Evolutionary conservation across 257 asterid genomes (phyloP).

Genomic region (Cinchona pubescens): DNA sequence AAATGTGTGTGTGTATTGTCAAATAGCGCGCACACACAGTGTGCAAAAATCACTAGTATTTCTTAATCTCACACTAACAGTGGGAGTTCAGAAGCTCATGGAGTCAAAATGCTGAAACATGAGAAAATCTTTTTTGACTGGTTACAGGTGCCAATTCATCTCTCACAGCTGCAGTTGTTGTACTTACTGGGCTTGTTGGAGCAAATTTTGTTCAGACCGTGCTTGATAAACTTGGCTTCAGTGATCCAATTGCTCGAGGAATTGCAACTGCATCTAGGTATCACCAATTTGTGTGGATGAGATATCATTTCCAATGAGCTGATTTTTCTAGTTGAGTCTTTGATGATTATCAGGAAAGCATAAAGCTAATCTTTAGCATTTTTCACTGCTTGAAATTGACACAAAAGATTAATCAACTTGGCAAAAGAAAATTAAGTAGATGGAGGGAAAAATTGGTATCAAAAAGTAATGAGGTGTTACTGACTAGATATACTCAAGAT

Average conservation of each 20-base stretch:
- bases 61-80: neutral
- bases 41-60: too few species aligned
- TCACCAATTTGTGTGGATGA: neutral
- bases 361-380: neutral
- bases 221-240: constrained; percentile 78
- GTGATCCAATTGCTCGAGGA: constrained; percentile 96
- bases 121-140: neutral
- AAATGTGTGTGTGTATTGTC: too few species aligned
- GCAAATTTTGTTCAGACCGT: constrained; percentile 88
- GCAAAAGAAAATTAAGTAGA: neutral
- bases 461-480: too few species aligned
- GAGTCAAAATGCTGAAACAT: neutral
- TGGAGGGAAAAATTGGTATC: neutral
- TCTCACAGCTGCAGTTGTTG: constrained; percentile 96
- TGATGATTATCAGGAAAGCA: neutral
- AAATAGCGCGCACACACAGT: too few species aligned
- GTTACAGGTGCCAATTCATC: constrained; percentile 89
- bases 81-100: neutral
- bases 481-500: neutral
- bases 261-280: constrained; percentile 99
- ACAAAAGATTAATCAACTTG: neutral
- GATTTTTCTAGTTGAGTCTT: neutral
- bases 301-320: neutral
- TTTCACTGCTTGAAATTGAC: neutral
- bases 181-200: constrained; percentile 87